Conservation (phyloP, 164 flowering plant species). For the Dillenia suffruticosa region DNA sequence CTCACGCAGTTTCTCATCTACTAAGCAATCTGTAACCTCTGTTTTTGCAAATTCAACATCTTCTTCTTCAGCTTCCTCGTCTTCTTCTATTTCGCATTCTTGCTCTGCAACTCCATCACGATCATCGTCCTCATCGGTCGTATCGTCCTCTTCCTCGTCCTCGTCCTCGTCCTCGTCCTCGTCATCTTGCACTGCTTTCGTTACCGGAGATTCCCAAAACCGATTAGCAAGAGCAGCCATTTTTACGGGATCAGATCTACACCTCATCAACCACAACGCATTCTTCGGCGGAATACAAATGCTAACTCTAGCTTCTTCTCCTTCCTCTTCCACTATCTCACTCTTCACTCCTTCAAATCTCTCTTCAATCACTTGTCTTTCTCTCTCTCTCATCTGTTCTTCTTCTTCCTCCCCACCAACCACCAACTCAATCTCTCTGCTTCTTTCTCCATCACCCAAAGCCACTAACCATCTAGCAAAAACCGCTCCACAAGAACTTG, state of each 20-base stretch:
- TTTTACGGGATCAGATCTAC: slow-evolving; percentile 86
- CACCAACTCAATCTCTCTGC: slow-evolving; percentile 54
- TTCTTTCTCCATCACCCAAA: slow-evolving; percentile 35
- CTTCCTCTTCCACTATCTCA: slow-evolving; percentile 34
- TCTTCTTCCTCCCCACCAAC: slow-evolving; percentile 35
- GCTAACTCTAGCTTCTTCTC: slow-evolving; percentile 46
- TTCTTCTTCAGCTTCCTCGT: slow-evolving; percentile 1
- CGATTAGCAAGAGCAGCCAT: slow-evolving; percentile 67
- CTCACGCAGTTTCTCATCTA: slow-evolving; percentile 2
- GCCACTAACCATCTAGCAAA: slow-evolving; percentile 68
- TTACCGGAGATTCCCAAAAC: slow-evolving; percentile 56
- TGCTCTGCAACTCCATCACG: slow-evolving; percentile 3
- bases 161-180: slow-evolving; percentile 9
- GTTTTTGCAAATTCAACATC: slow-evolving; percentile 3
- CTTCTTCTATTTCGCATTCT: slow-evolving; percentile 5
- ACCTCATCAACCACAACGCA: slow-evolving; percentile 86
- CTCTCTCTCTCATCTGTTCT: slow-evolving; percentile 11
- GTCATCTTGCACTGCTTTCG: slow-evolving; percentile 18
- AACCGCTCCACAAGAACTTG: slow-evolving; percentile 55
- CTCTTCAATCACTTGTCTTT: slow-evolving; percentile 15
- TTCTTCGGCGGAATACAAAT: slow-evolving; percentile 83
- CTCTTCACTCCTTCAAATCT: slow-evolving; percentile 26
- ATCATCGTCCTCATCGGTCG: slow-evolving; percentile 3
- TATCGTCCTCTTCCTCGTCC: slow-evolving; percentile 1
- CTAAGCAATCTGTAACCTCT: background rate